Evolutionary conservation across 805 yeast species (phyloP).

Genomic region (Brettanomyces sp.): DNA sequence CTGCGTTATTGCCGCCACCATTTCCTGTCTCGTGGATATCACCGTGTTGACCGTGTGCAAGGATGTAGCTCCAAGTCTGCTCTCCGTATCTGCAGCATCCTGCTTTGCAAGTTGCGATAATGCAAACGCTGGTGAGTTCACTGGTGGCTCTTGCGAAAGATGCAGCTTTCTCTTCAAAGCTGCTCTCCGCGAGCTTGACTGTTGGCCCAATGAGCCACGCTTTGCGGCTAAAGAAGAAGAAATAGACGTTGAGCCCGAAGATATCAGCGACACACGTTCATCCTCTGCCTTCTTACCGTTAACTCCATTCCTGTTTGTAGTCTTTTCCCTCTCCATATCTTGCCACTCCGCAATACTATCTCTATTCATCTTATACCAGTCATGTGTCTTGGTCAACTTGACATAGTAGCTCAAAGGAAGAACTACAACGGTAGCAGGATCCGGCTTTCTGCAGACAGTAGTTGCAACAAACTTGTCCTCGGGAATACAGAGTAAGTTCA

Average conservation of each 20-base stretch:
- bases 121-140: constrained; percentile 2
- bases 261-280: neutral
- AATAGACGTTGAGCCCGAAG: neutral
- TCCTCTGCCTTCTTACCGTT: neutral
- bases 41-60: constrained; percentile 40
- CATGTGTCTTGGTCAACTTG: constrained; percentile 39
- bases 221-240: neutral
- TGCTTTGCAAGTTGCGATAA: constrained; percentile 9
- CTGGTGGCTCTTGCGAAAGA: neutral
- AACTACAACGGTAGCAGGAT: constrained; percentile 47
- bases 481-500: constrained; percentile 49
- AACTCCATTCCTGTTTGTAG: neutral
- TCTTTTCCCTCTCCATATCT: neutral
- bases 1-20: constrained; percentile 82
- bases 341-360: neutral
- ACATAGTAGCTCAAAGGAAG: constrained; percentile 58
- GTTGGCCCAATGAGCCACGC: neutral
- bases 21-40: constrained; percentile 60
- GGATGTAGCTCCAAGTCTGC: constrained; percentile 8
- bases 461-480: constrained; percentile 53
- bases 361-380: constrained; percentile 20
- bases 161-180: neutral
- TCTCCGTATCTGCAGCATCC: constrained; percentile 4
- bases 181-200: neutral
- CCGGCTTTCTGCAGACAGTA: constrained; percentile 46